Evolutionary conservation across 805 yeast species (phyloP).

Genomic region (Ogataea wickerhamii): DNA sequence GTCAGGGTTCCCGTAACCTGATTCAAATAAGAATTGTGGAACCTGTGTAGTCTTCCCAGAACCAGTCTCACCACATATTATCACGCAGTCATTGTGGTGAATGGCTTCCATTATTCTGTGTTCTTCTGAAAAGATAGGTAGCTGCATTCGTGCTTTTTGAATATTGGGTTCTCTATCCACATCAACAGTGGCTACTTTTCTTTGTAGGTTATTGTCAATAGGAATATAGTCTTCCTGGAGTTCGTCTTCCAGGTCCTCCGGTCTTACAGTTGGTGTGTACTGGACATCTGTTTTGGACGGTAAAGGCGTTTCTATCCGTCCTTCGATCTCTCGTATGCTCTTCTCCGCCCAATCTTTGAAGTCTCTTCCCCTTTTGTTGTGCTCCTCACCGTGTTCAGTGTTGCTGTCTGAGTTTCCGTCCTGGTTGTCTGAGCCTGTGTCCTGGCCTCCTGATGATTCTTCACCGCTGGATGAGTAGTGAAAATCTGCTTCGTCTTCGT

Average conservation of each 20-base stretch:
- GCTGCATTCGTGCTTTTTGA: conserved; percentile 60
- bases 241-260: conserved; percentile 70
- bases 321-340: conserved; percentile 62
- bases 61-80: conserved; percentile 97
- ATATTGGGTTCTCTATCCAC: conserved; percentile 65
- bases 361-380: conserved; percentile 49
- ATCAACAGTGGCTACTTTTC: conserved; percentile 66
- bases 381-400: conserved; percentile 33
- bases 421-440: conserved; percentile 24
- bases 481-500: conserved; percentile 64
- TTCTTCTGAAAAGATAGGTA: conserved; percentile 91
- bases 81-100: conserved; percentile 84
- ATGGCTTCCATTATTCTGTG: conserved; percentile 94
- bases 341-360: conserved; percentile 89
- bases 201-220: conserved; percentile 45
- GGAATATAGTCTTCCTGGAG: conserved; percentile 60
- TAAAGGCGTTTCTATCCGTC: conserved; percentile 47
- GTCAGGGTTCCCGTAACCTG: conserved; percentile 72
- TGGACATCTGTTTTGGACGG: conserved; percentile 49
- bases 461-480: conserved; percentile 27
- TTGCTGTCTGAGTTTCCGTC: conserved; percentile 23
- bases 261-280: conserved; percentile 54
- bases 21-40: conserved; percentile 91
- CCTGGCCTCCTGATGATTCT: conserved; percentile 27
- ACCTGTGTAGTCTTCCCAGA: conserved; percentile 98